phyloP scores from a whole-genome alignment of 352 stramenopile species.

The Pythium coloratum region DNA sequence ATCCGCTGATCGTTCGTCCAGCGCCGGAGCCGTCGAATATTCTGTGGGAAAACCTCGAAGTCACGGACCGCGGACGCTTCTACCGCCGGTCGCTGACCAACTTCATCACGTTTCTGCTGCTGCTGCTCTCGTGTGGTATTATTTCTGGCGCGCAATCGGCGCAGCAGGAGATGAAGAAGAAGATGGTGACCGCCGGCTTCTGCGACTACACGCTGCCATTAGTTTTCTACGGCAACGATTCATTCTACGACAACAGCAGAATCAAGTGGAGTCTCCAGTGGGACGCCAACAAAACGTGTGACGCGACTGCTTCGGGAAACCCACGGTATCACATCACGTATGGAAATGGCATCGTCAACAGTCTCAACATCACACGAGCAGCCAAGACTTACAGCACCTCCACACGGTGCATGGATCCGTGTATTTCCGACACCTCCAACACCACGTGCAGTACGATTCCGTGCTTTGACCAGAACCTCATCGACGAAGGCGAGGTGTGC shows the following conservation, averaged over 20 bases:
- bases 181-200: slow-evolving; percentile 54
- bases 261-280: slow-evolving; percentile 53
- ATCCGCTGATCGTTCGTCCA: slow-evolving; percentile 43
- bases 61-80: slow-evolving; percentile 54
- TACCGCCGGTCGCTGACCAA: slow-evolving; percentile 69
- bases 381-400: slow-evolving; percentile 15
- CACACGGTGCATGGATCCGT: slow-evolving; percentile 53
- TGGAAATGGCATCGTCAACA: slow-evolving; percentile 55
- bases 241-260: slow-evolving; percentile 20
- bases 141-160: slow-evolving; percentile 78
- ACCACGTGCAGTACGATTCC: slow-evolving; percentile 58
- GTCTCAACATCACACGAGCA: slow-evolving; percentile 28
- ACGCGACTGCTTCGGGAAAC: slow-evolving; percentile 23
- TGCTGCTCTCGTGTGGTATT: slow-evolving; percentile 70
- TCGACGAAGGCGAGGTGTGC: slow-evolving; percentile 41
- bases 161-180: slow-evolving; percentile 68
- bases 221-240: slow-evolving; percentile 58
- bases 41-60: slow-evolving; percentile 86
- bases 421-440: slow-evolving; percentile 53
- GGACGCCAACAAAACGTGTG: slow-evolving; percentile 55
- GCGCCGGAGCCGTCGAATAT: slow-evolving; percentile 86
- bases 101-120: slow-evolving; percentile 67
- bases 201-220: slow-evolving; percentile 56
- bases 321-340: slow-evolving; percentile 62
- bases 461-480: slow-evolving; percentile 53